These are phyloP conservation scores for Pascua guehoae DNA, from an alignment of 1,284 basidiomycete species.

Conservation along the genomic window DNA sequence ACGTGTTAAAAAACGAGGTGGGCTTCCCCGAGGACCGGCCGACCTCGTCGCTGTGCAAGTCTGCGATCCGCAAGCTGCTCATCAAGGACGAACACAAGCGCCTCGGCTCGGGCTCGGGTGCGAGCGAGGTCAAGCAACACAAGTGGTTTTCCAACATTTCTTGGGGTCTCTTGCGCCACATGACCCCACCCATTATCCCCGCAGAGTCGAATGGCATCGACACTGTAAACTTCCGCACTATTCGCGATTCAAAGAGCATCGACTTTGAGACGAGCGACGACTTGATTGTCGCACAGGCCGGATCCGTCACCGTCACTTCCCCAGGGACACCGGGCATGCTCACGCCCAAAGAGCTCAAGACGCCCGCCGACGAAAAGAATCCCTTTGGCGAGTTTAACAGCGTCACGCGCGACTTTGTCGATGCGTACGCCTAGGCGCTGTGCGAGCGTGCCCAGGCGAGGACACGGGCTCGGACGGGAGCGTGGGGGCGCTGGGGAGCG, in stretches of 20 bases:
- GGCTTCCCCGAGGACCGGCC: conserved; percentile 82
- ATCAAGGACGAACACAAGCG: conserved; percentile 90
- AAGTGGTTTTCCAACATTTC: conserved; percentile 96
- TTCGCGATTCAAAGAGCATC: conserved; percentile 84
- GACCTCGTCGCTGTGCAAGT: conserved; percentile 80
- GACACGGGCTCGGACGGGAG: too few species aligned
- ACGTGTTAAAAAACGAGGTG: conserved; percentile 84
- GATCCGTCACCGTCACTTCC: conserved; percentile 44
- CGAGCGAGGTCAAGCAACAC: conserved; percentile 97
- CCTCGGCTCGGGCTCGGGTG: conserved; percentile 85
- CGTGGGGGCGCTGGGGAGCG: too few species aligned
- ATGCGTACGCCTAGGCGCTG: conserved; percentile 18
- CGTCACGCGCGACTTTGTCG: conserved; percentile 67
- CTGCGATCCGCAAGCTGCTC: conserved; percentile 78
- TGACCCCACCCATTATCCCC: conserved; percentile 88
- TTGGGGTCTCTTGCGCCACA: conserved; percentile 93
- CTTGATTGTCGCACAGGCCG: conserved; percentile 48
- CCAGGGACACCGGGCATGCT: conserved; percentile 54
- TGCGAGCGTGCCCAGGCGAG: background rate
- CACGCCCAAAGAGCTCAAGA: conserved; percentile 47
- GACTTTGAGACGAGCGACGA: conserved; percentile 63
- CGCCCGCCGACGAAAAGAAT: conserved; percentile 52
- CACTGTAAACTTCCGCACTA: conserved; percentile 82
- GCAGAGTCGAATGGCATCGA: conserved; percentile 74
- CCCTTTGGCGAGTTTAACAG: conserved; percentile 79